Evolutionary conservation across 495 filamentous ascomycete species (phyloP).

Genomic region (Penicillium pancosmium): DNA sequence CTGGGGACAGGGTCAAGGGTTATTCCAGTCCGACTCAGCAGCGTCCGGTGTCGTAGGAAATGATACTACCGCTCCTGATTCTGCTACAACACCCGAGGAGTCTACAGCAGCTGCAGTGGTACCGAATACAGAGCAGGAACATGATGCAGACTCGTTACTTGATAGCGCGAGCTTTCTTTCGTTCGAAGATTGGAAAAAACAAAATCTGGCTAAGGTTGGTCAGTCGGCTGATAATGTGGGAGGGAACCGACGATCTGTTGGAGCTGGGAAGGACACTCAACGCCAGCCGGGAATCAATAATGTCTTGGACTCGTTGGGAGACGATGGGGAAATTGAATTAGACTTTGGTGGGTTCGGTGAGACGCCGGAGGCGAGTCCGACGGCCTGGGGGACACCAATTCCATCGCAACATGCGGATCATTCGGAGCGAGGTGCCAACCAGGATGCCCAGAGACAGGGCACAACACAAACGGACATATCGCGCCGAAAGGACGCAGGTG

Average conservation of each 20-base stretch:
- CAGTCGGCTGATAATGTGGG: constrained; percentile 79
- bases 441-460: constrained; percentile 32
- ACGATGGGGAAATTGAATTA: constrained; percentile 88
- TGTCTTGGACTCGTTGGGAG: constrained; percentile 74
- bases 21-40: neutral
- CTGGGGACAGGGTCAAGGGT: constrained; percentile 12
- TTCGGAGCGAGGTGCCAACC: constrained; percentile 23
- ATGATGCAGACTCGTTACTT: constrained; percentile 68
- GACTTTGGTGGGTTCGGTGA: constrained; percentile 76
- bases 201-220: constrained; percentile 84
- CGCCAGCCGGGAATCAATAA: constrained; percentile 61
- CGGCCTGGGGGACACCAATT: constrained; percentile 37
- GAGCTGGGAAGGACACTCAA: constrained; percentile 42
- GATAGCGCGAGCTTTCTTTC: constrained; percentile 89
- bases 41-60: constrained; percentile 6
- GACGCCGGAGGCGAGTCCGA: constrained; percentile 38
- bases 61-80: constrained; percentile 7
- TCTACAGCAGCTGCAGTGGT: constrained; percentile 10
- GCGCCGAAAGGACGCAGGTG: constrained; percentile 88
- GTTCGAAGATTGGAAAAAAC: constrained; percentile 97
- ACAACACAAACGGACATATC: constrained; percentile 45
- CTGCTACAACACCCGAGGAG: constrained; percentile 5
- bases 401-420: constrained; percentile 36
- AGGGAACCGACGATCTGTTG: constrained; percentile 39
- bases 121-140: constrained; percentile 38